Percentiles rank a stretch among this genome's conserved stretches.
These are phyloP conservation scores for Antitrichia curtipendula DNA, from an alignment of 225 moss, liverwort and hornwort genomes.

Conservation along the genomic window DNA sequence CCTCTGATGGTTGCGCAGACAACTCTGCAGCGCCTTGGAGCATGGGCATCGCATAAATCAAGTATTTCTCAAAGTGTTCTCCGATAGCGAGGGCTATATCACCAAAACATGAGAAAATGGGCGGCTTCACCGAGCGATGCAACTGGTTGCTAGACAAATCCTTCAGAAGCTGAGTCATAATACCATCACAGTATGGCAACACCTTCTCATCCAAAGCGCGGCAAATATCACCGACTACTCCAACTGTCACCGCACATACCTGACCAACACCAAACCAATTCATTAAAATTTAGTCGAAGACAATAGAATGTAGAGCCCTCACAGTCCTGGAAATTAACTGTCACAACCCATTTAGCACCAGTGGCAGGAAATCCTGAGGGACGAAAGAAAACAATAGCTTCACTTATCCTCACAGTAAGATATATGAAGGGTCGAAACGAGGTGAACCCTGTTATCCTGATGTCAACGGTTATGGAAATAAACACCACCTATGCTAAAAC, in stretches of 20 bases:
- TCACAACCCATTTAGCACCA: not conserved
- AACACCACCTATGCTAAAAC: not conserved
- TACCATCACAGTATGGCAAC: slow-evolving; percentile 38
- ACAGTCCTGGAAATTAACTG: not conserved
- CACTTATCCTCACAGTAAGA: not conserved
- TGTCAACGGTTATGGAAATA: not conserved
- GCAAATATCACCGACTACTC: slow-evolving; percentile 47
- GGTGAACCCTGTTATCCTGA: not conserved
- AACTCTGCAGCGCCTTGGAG: slow-evolving; percentile 53
- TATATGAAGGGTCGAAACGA: not conserved
- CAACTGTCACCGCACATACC: slow-evolving; percentile 53
- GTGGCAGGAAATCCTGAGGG: not conserved
- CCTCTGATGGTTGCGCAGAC: slow-evolving; percentile 43
- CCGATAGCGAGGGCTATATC: slow-evolving; percentile 53
- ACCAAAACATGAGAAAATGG: slow-evolving; percentile 51
- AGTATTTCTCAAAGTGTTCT: slow-evolving; percentile 46
- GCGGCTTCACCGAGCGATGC: slow-evolving; percentile 48
- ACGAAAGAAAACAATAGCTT: not conserved
- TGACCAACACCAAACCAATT: not conserved
- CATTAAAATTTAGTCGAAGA: not conserved
- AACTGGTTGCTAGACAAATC: slow-evolving; percentile 56
- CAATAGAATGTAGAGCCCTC: not conserved
- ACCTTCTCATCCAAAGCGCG: slow-evolving; percentile 50
- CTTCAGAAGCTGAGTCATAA: slow-evolving; percentile 54
- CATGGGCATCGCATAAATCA: slow-evolving; percentile 53